Base-by-base conservation (phyloP, 345 rosid species). In the Isatis tinctoria region DNA sequence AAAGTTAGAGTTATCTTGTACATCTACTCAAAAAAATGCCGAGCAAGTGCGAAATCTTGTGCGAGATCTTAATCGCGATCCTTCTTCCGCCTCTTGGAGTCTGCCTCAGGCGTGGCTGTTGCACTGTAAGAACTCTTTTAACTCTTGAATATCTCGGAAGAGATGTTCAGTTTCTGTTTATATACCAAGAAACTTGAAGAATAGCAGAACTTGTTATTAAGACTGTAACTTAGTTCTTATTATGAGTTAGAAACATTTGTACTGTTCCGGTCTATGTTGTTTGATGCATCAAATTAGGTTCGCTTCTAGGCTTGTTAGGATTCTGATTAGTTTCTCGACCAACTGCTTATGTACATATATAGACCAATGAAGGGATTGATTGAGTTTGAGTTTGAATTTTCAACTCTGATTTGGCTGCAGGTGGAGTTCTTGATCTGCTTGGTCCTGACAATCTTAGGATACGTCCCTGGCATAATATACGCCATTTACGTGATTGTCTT, bases 61-160 rank as follows among this genome's bases (percentile, higher is more conserved):
- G 98, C 81, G 98, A 93, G 78, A 80, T 93, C 79, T 65, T 93
- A 30, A 85, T 93, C 77, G 97, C 98, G 9, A 67, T 93, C 69
- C 43, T 93, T 71, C 88, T 93, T 36, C 98, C 98, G 6, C 98
- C 98, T 43, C 65, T 93, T 33, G 98, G 98, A 27, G 93, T 93
- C 70, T 90, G 97, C 82, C 77, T 93, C 74, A 77, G 89, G 80
- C 87, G 82, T 63, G 98, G 98, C 22, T 93, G 98, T 67, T 93
- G 98, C 89, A 87, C 79, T 14, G 98, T 93, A 82, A 16, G 86
- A 59, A 74, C 20, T 71, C 37, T 41, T 65, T 24, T 9, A 24
- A 49, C 74, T 72, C 33, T 73, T 47, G 18, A n/a, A 13, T 26
- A n/a, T 12, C 10, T 65, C 36, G 32, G 14, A 37, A 37, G 36